phyloP scores from a whole-genome alignment of 805 yeast species.

The Candida pseudoglaebosa region DNA sequence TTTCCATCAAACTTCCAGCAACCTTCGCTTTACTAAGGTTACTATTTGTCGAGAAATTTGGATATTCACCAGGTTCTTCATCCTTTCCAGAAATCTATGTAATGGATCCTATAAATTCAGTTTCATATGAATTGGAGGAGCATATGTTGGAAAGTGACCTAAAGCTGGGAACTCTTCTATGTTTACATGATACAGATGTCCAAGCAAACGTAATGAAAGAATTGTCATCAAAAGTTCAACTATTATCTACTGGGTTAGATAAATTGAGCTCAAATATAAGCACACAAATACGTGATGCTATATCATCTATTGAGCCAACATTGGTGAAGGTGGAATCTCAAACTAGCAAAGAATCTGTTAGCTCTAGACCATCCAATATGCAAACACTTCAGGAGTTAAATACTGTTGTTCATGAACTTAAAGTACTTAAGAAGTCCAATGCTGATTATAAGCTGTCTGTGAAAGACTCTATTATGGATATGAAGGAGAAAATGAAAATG shows the following conservation, averaged over 20 bases:
- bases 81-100: slow-evolving; percentile 77
- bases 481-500: slow-evolving; percentile 45
- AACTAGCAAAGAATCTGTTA: slow-evolving; percentile 7
- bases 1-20: slow-evolving; percentile 40
- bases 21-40: slow-evolving; percentile 56
- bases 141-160: slow-evolving; percentile 51
- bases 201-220: slow-evolving; percentile 13
- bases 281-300: slow-evolving; percentile 16
- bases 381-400: slow-evolving; percentile 25
- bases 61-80: slow-evolving; percentile 69
- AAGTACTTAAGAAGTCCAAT: slow-evolving; percentile 56
- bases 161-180: slow-evolving; percentile 53
- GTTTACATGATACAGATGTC: slow-evolving; percentile 48
- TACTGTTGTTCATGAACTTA: slow-evolving; percentile 55
- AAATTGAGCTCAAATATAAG: slow-evolving; percentile 11
- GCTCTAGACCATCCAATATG: not conserved
- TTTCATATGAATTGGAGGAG: slow-evolving; percentile 82
- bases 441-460: slow-evolving; percentile 38
- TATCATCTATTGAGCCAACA: slow-evolving; percentile 19
- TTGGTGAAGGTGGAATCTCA: slow-evolving; percentile 11
- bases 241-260: slow-evolving; percentile 17
- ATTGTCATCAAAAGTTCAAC: slow-evolving; percentile 18
- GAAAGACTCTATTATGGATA: slow-evolving; percentile 37
- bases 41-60: slow-evolving; percentile 81
- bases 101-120: slow-evolving; percentile 52